Evolutionary conservation across 23 red algal genomes (phyloP), one percentile per base, ranked within the genome.

Genomic region (Chondrus crispus): DNA sequence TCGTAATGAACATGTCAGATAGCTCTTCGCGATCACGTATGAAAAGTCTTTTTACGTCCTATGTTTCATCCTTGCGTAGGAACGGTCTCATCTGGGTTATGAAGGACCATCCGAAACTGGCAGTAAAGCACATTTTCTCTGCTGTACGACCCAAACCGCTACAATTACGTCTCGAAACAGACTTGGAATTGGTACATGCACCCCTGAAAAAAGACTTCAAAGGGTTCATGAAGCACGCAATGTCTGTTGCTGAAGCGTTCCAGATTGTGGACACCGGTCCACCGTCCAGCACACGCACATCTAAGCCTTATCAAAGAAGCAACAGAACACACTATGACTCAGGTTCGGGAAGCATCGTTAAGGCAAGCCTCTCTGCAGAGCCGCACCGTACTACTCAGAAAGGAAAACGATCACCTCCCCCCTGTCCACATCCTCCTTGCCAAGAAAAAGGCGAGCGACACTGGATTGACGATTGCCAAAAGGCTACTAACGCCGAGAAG

Each of bases 1-100:
- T 83, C 78, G 20, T 35, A 20, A 63, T 83, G 46, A 52, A 83
- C 13, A 83, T 83, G 78, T 60, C 32, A 0, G 78, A 83, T 53
- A n/a, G 51, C n/a, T 40, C 1, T 11, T n/a, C n/a, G n/a, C 0
- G 0, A 32, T 66, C 60, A 32, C 80, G 80, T 37, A 68, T 84
- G 48, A 62, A 62, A 38, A 32, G 12, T 30, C 10, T 84, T 26
- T 84, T 84, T 63, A 62, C 54, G 30, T 62, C 80, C 2, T 84
- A 84, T 16, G 49, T 54, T 51, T 63, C 1, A 18, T 33, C n/a
- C 20, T 63, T 68, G 20, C 46, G 80, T 19, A 1, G 55, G 5
- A 54, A 62, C 41, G 54, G 80, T 55, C n/a, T 84, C 41, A 37
- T 36, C 11, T 66, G 80, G 80, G 54, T 84, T n/a, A 60, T 7